These are phyloP conservation scores for Kwoniella dejecticola DNA, from an alignment of 768 basidiomycete species.

Conservation along the genomic window DNA sequence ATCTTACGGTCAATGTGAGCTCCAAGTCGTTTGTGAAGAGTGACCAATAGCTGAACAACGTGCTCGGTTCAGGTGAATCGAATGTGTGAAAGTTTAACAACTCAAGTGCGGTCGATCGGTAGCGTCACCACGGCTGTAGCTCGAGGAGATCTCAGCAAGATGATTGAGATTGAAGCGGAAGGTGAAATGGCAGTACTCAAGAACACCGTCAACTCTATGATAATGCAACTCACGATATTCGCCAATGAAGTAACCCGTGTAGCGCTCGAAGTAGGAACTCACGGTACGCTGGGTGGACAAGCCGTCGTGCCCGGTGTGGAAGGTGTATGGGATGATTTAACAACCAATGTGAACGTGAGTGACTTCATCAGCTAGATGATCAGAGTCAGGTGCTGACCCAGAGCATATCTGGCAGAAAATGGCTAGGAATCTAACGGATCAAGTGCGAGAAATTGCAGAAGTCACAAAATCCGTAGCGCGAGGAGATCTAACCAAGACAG, in stretches of 20 bases:
- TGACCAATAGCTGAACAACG: background rate
- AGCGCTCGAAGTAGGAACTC: constrained; percentile 56
- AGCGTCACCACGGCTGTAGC: constrained; percentile 58
- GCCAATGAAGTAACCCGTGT: constrained; percentile 56
- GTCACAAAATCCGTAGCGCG: constrained; percentile 57
- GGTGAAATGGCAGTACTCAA: constrained; percentile 74
- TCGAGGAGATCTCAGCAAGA: constrained; percentile 58
- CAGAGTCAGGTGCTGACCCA: background rate
- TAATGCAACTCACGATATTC: constrained; percentile 51
- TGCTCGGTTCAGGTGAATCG: constrained; percentile 51
- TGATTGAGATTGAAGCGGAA: constrained; percentile 85
- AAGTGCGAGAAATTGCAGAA: constrained; percentile 57
- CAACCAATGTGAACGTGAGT: constrained; percentile 56
- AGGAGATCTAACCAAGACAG: constrained; percentile 54
- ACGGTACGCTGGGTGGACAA: constrained; percentile 55
- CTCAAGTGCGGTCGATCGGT: constrained; percentile 58
- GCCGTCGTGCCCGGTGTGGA: constrained; percentile 56
- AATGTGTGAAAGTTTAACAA: constrained; percentile 58
- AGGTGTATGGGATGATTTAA: constrained; percentile 54
- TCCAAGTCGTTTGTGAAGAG: background rate
- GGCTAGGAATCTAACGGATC: constrained; percentile 56
- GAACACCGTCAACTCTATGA: constrained; percentile 57
- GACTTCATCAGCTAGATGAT: background rate
- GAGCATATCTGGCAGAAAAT: constrained; percentile 44
- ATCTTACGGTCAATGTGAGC: constrained; percentile 55